A percentile compares a stretch with the other conserved stretches of the same genome.
phyloP scores from a whole-genome alignment of 1,284 basidiomycete genomes.

The Ganoderma meredithae region DNA sequence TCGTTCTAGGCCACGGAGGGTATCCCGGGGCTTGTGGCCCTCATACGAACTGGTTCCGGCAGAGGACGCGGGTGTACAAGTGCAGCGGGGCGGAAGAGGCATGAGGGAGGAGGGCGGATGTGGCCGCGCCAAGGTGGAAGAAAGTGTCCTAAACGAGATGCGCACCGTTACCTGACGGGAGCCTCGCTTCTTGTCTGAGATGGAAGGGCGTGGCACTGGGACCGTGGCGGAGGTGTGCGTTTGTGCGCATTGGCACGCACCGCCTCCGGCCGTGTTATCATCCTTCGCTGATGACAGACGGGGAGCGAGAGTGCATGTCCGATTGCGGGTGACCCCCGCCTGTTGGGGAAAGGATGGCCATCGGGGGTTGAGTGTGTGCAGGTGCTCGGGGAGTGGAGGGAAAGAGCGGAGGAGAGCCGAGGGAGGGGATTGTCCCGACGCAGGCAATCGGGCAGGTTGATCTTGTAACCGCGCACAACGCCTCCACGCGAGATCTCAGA shows the following conservation, averaged over 20 bases:
- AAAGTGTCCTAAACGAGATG: constrained; percentile 4
- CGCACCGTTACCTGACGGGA: constrained; percentile 15
- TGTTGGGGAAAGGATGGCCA: background rate
- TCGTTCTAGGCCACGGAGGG: constrained; percentile 13
- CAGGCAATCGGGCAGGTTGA: constrained; percentile 34
- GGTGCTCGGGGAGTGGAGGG: constrained; percentile 21
- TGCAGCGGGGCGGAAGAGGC: background rate
- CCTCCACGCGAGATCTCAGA: constrained; percentile 46
- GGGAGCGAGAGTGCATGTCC: background rate
- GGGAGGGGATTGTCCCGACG: background rate
- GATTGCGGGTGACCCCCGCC: background rate
- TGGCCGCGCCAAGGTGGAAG: background rate
- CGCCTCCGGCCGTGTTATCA: constrained; percentile 22
- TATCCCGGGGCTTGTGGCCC: constrained; percentile 4
- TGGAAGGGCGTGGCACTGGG: constrained; percentile 20
- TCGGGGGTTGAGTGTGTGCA: background rate
- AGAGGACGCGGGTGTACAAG: background rate
- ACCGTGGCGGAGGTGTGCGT: background rate
- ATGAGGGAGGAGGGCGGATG: constrained; percentile 1
- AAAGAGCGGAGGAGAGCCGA: constrained; percentile 8
- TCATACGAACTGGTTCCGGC: background rate
- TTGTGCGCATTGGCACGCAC: constrained; percentile 16
- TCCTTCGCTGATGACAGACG: constrained; percentile 1
- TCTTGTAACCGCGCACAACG: constrained; percentile 34
- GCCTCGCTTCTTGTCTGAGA: constrained; percentile 26